Base-by-base conservation (phyloP, 2,329 filamentous ascomycete species). In the Ilyonectria robusta region DNA sequence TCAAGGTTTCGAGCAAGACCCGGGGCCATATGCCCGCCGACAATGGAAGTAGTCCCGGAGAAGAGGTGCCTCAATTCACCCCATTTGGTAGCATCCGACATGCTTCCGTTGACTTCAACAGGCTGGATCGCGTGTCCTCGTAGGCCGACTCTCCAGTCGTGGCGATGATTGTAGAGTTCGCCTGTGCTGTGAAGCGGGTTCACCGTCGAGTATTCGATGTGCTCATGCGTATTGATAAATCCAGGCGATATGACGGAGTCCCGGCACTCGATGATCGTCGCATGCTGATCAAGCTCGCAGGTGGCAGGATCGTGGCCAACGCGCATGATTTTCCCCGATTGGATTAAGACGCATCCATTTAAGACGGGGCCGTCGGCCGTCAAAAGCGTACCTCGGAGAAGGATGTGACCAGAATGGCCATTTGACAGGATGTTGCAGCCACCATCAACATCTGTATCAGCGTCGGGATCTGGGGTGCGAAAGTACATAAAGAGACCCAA, bases 201-300 rank as follows among this genome's bases (percentile, higher is more conserved):
- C 1, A 55, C 55, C 4, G 56, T 65, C 15, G 55, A 58, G 26
- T 54, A 65, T n/a, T 65, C 62, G 21, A 65, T 58, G 40, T 65
- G 62, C 62, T 65, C 62, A 6, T 65, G 62, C 4, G 55, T 44
- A 29, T 65, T 65, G 55, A 65, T 55, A 29, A 65, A 65, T 37
- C 62, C 62, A 4, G 69, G 62, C 11, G 62, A 65, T 19, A 65
- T 65, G 19, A 65, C 62, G 13, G 62, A 59, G n/a, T 33, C 29
- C 8, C 6, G 21, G 47, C 55, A 59, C 17, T 55, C 47, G 35
- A 65, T 44, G 6, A 59, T 26, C 11, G 62, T 65, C 10, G 55
- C 37, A 19, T 53, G 35, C n/a, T 17, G 11, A 17, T 48, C 35
- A 7, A n/a, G n/a, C 17, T 37, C 8, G 40, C 59, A 62, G 29